Conservation (phyloP, 208 protist species). For the Leptomonas pyrrhocoris region DNA sequence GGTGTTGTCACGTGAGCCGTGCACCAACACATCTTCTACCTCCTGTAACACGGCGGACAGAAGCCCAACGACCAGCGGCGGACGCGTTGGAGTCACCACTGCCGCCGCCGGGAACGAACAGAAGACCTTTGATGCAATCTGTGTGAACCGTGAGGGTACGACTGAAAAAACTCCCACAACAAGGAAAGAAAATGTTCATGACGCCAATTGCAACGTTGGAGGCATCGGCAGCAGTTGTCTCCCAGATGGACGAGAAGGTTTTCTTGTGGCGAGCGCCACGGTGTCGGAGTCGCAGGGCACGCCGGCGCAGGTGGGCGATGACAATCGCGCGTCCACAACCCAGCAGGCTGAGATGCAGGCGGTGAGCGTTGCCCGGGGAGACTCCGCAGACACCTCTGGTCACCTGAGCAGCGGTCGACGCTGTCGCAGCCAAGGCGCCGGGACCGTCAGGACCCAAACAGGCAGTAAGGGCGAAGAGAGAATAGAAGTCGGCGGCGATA, state of each 20-base stretch:
- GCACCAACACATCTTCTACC: background rate
- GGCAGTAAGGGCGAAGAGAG: background rate
- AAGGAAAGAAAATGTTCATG: background rate
- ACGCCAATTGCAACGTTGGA: background rate
- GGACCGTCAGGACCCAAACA: too few relatives aligned
- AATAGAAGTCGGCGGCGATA: background rate
- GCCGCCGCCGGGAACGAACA: background rate
- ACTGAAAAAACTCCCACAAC: background rate
- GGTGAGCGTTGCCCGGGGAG: constrained; percentile 1
- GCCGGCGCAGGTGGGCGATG: constrained; percentile 5
- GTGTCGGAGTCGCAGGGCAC: constrained; percentile 1
- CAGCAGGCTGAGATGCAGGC: constrained; percentile 2
- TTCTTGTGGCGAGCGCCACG: constrained; percentile 6
- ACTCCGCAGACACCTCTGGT: background rate
- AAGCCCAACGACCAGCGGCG: background rate
- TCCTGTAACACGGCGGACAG: background rate
- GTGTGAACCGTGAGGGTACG: background rate
- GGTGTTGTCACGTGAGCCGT: background rate
- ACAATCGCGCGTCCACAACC: constrained; percentile 5
- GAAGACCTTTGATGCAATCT: background rate
- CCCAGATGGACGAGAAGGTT: background rate
- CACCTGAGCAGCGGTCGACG: background rate
- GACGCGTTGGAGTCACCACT: too few relatives aligned
- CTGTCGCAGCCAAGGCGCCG: background rate
- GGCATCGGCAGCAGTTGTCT: background rate